Percentiles rank a stretch among this genome's conserved stretches.
These are phyloP conservation scores for Podosphaera aphanis DNA, from an alignment of 2,329 filamentous ascomycete species.

Conservation along the genomic window DNA sequence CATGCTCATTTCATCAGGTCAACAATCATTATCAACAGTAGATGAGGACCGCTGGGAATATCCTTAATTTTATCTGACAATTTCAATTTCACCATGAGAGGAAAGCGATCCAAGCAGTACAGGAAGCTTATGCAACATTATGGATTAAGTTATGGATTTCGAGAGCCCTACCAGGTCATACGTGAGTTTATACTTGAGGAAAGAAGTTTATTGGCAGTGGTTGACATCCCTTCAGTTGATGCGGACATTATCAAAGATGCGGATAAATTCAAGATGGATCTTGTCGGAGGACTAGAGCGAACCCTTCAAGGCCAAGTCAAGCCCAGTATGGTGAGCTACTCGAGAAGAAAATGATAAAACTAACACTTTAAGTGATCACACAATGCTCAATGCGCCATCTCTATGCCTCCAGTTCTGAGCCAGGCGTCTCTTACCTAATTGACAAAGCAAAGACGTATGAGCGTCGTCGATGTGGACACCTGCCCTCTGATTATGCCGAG, in stretches of 20 bases:
- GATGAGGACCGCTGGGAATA: too few species aligned
- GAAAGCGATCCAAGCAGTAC: slow-evolving; percentile 49
- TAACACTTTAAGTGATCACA: slow-evolving; percentile 37
- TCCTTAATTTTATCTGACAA: neutral
- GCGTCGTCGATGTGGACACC: slow-evolving; percentile 55
- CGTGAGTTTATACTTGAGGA: slow-evolving; percentile 20
- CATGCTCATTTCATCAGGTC: too few species aligned
- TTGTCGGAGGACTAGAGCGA: slow-evolving; percentile 51
- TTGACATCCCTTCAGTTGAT: slow-evolving; percentile 32
- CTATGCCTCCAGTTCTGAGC: slow-evolving; percentile 36
- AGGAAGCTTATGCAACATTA: slow-evolving; percentile 89
- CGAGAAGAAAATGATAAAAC: slow-evolving; percentile 1
- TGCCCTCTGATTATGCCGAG: slow-evolving; percentile 44
- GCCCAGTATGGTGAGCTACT: slow-evolving; percentile 30
- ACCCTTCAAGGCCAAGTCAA: slow-evolving; percentile 77
- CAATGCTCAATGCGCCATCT: slow-evolving; percentile 63
- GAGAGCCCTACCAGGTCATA: slow-evolving; percentile 81
- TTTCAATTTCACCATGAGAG: slow-evolving; percentile 30
- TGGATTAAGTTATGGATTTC: slow-evolving; percentile 68
- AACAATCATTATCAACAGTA: too few species aligned
- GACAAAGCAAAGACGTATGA: slow-evolving; percentile 53
- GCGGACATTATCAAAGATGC: slow-evolving; percentile 67
- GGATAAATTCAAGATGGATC: slow-evolving; percentile 68
- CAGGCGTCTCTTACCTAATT: slow-evolving; percentile 31
- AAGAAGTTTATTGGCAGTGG: neutral